Percentiles rank a stretch among this genome's conserved stretches.
Evolutionary conservation across 2,329 filamentous ascomycete genomes (phyloP).

Genomic region (Teratosphaeria viscida): DNA sequence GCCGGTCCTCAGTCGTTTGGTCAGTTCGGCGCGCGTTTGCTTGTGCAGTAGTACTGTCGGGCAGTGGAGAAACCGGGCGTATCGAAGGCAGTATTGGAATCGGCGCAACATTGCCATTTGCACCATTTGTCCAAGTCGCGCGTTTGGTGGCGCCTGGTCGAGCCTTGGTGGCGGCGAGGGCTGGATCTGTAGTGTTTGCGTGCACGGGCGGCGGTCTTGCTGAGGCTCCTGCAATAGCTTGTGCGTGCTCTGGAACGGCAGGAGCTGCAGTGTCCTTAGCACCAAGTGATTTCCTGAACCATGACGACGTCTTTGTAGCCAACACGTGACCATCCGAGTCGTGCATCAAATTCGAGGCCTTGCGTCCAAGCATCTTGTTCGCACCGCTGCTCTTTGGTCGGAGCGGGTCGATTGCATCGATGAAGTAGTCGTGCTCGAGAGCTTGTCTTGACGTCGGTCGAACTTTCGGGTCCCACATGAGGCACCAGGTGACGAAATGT

Average conservation of each 20-base stretch:
- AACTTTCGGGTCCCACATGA: conserved; percentile 96
- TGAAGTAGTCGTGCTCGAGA: conserved; percentile 90
- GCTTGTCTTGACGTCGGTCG: conserved; percentile 88
- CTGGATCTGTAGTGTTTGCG: conserved; percentile 33
- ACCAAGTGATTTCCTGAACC: conserved; percentile 94
- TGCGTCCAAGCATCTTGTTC: conserved; percentile 73
- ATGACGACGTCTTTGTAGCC: conserved; percentile 72
- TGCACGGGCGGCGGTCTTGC: conserved; percentile 34
- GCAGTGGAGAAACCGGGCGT: conserved; percentile 89
- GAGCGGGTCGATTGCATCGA: conserved; percentile 82
- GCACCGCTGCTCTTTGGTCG: conserved; percentile 86
- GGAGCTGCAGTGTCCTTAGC: conserved; percentile 62
- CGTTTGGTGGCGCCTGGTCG: conserved; percentile 62
- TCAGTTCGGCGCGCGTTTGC: conserved; percentile 54
- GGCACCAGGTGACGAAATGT: conserved; percentile 93
- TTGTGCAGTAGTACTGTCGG: conserved; percentile 83
- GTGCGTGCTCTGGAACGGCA: conserved; percentile 39
- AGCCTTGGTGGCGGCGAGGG: conserved; percentile 36
- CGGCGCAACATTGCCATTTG: conserved; percentile 61
- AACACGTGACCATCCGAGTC: conserved; percentile 53
- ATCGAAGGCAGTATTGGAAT: conserved; percentile 96
- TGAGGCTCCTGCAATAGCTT: conserved; percentile 30
- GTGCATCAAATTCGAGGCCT: conserved; percentile 74
- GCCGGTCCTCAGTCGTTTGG: conserved; percentile 47
- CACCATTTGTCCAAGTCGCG: conserved; percentile 84